A percentile compares a stretch with the other conserved stretches of the same genome.
Conservation (phyloP, 1,284 basidiomycete species). For the Pseudozyma tsukubaensis region DNA sequence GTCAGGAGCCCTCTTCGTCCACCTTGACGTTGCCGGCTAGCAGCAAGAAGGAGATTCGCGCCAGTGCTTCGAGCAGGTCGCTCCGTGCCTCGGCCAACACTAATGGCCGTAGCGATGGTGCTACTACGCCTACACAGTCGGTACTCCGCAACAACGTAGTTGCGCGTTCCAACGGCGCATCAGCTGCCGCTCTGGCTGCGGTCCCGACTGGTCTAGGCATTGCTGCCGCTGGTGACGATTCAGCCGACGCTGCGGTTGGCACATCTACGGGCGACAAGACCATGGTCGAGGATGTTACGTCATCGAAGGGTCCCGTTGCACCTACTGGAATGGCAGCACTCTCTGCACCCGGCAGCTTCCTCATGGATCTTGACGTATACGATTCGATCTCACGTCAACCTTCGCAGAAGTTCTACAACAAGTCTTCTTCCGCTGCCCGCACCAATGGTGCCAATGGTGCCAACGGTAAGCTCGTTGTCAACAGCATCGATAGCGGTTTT, state of each 20-base stretch:
- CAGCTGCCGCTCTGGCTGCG: conserved; percentile 2
- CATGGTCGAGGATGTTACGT: conserved; percentile 4
- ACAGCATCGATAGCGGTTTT: conserved; percentile 9
- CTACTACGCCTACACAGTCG: conserved; percentile 15
- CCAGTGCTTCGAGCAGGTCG: conserved; percentile 29
- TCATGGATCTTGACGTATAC: conserved; percentile 51
- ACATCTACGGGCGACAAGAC: conserved; percentile 5
- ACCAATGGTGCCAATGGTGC: no score
- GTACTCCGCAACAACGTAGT: conserved; percentile 27
- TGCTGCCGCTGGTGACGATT: conserved; percentile 15
- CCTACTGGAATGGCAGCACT: conserved; percentile 12
- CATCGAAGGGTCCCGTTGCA: background rate
- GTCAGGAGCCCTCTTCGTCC: conserved; percentile 18
- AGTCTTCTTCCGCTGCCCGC: background rate
- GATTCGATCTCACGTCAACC: conserved; percentile 44
- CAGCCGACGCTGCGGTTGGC: conserved; percentile 2
- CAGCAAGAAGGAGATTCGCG: conserved; percentile 7
- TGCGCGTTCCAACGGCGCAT: conserved; percentile 9
- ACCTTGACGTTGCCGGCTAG: conserved; percentile 16
- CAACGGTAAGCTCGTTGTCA: background rate
- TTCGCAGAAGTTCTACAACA: conserved; percentile 9
- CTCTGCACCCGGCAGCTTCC: conserved; percentile 41
- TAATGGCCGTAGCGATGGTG: conserved; percentile 16
- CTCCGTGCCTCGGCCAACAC: conserved; percentile 13
- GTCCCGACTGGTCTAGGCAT: conserved; percentile 31